Base-by-base conservation (phyloP, 1,284 basidiomycete species). In the Pseudozyma thailandica region DNA sequence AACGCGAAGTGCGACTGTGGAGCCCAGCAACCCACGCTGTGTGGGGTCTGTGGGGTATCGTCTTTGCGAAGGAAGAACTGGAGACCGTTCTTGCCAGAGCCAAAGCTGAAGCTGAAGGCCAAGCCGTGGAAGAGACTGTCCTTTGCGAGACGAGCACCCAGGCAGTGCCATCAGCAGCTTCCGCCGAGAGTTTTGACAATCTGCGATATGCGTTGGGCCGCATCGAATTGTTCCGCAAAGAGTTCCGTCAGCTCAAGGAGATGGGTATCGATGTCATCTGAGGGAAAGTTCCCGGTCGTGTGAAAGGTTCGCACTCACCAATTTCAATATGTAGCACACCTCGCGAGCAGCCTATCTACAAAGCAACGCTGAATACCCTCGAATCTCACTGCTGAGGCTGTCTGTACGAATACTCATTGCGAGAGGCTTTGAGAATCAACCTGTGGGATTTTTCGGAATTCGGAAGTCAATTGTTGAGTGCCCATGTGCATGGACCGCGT, bases 41-140 rank as follows among this genome's bases (percentile, higher is more conserved):
- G 20, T 82, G 80, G 80, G 80, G 72, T 4, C 51, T 82, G 10
- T 82, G 80, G 80, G 80, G 80, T 8, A 69, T 81, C 28, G 78
- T 79, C 1, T 78, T 81, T 51, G 78, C 78, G 4, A 66, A 63
- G 30, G 78, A 79, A 28, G 64, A 71, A 30, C 72, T 82, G 15
- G 72, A 74, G 41, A 37, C 57, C 7, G 54, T 81, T 15, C 46
- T 82, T 10, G 20, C 43, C 26, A 52, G 38, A 38, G 68, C 68
- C 16, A 50, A 51, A 5, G 51, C 56, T 6, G 64, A 70, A 39
- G 59, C 55, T 18, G 60, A 58, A n/a, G 59, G 58, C 23, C 28
- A 60, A 39, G 35, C 41, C 3, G 52, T 64, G 31, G 48, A 52
- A 13, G 51, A 60, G 37, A 55, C 64, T 23, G 70, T 69, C 4